Conservation (phyloP, 2,329 filamentous ascomycete species). For the Stachybotrys chlorohalonatus region DNA sequence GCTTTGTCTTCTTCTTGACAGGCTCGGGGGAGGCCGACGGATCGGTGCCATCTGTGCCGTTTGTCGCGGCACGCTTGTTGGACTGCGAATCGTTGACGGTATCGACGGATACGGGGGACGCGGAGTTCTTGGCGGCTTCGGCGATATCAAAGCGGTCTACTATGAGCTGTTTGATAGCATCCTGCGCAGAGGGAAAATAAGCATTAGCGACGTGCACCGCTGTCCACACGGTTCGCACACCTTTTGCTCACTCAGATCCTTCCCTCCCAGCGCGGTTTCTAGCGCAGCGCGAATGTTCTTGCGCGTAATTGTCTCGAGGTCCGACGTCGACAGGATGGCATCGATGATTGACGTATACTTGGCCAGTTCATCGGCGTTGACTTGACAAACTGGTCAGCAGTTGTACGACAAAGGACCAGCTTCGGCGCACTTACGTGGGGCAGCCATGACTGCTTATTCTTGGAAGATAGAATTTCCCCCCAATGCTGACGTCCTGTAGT, state of each 20-base stretch:
- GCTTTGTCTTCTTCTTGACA: conserved; percentile 59
- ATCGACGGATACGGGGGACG: conserved; percentile 24
- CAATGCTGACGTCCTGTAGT: not conserved
- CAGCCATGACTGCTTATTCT: conserved; percentile 10
- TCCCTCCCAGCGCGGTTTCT: conserved; percentile 43
- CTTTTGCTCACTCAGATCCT: conserved; percentile 52
- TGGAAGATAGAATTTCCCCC: not conserved
- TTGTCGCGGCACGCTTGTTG: conserved; percentile 22
- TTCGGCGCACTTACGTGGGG: conserved; percentile 9
- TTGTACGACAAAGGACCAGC: not conserved
- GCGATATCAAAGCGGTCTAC: conserved; percentile 66
- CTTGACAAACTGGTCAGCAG: conserved; percentile 19
- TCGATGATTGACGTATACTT: conserved; percentile 53
- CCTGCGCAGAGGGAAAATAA: conserved; percentile 28
- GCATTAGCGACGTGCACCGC: not conserved
- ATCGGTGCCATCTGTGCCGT: conserved; percentile 33
- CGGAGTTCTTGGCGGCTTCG: conserved; percentile 42
- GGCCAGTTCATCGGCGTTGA: conserved; percentile 37
- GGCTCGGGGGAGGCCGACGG: conserved; percentile 37
- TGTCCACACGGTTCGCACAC: conserved; percentile 19
- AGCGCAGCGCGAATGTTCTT: conserved; percentile 53
- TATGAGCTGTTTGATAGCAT: conserved; percentile 62
- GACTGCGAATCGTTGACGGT: conserved; percentile 19
- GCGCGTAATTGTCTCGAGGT: conserved; percentile 53
- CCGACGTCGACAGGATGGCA: conserved; percentile 45